Conservation (phyloP, 441 rosid genomes). For the Mallotus repandus region DNA sequence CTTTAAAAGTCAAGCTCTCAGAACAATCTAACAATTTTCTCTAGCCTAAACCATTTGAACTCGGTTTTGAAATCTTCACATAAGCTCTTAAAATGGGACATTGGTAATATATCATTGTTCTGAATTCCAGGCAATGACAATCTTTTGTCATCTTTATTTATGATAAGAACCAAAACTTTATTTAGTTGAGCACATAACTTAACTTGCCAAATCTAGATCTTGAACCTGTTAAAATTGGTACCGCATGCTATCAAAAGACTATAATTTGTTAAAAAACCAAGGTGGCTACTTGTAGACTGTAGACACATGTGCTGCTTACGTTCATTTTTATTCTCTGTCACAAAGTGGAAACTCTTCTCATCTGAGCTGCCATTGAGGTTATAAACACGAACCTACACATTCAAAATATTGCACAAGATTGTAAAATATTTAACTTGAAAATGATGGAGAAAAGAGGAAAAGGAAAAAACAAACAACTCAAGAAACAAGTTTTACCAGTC, state of each 20-base stretch:
- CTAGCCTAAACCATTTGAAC: background rate
- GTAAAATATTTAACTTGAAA: conserved; percentile 4
- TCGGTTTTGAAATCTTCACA: conserved; percentile 1
- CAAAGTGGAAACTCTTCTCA: conserved; percentile 37
- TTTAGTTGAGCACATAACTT: conserved; percentile 6
- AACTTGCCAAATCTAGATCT: conserved; percentile 5
- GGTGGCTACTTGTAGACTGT: background rate
- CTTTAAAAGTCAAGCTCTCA: background rate
- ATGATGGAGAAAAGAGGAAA: background rate
- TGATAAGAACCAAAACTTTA: conserved; percentile 2
- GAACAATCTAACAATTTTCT: background rate
- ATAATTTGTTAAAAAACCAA: background rate
- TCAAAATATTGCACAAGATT: background rate
- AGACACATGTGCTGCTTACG: conserved; percentile 34
- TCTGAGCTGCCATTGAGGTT: conserved; percentile 33
- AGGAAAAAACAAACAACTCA: background rate
- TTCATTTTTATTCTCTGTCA: conserved; percentile 49
- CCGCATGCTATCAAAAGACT: conserved; percentile 8
- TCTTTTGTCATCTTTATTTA: conserved; percentile 2
- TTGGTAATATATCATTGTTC: background rate
- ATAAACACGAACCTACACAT: conserved; percentile 54
- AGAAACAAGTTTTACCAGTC: conserved; percentile 51
- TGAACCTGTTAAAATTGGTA: background rate
- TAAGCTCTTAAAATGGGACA: background rate
- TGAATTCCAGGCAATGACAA: background rate